phyloP scores from a whole-genome alignment of 805 yeast species.

The Candida fluviatilis region DNA sequence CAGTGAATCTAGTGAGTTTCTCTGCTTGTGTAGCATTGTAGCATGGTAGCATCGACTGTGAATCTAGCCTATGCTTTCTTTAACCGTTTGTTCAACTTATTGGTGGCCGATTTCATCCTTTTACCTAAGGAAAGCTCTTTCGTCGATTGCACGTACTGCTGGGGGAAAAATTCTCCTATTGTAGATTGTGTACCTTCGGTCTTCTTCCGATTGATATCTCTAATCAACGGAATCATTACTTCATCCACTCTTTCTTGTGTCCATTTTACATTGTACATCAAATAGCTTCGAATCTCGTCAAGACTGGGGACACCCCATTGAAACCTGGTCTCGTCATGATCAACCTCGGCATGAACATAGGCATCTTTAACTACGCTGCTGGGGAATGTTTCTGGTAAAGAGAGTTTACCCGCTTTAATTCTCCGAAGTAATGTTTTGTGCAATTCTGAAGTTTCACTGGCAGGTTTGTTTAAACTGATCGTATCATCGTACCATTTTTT shows the following conservation, averaged over 20 bases:
- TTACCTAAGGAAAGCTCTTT: slow-evolving; percentile 53
- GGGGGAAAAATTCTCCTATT: slow-evolving; percentile 65
- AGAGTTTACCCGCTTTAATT: slow-evolving; percentile 50
- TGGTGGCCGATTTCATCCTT: slow-evolving; percentile 57
- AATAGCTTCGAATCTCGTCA: slow-evolving; percentile 68
- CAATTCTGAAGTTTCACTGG: slow-evolving; percentile 42
- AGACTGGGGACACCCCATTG: slow-evolving; percentile 89
- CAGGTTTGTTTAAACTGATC: slow-evolving; percentile 29
- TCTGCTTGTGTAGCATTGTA: too few species aligned
- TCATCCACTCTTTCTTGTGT: slow-evolving; percentile 69
- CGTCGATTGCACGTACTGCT: slow-evolving; percentile 45
- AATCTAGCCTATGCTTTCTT: slow-evolving; percentile 8
- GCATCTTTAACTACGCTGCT: slow-evolving; percentile 67
- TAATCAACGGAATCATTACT: slow-evolving; percentile 78
- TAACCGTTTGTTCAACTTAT: slow-evolving; percentile 33
- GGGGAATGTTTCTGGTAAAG: slow-evolving; percentile 64
- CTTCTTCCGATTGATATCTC: slow-evolving; percentile 65
- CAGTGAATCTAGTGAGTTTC: too few species aligned
- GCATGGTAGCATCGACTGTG: too few species aligned
- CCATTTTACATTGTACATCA: slow-evolving; percentile 79
- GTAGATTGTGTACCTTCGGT: slow-evolving; percentile 55
- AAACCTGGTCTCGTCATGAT: slow-evolving; percentile 70
- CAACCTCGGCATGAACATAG: slow-evolving; percentile 78
- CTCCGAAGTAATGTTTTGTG: slow-evolving; percentile 55
- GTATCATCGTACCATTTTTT: slow-evolving; percentile 54